Conservation (phyloP, 441 rosid species). For the Cnidoscolus chayamansa region DNA sequence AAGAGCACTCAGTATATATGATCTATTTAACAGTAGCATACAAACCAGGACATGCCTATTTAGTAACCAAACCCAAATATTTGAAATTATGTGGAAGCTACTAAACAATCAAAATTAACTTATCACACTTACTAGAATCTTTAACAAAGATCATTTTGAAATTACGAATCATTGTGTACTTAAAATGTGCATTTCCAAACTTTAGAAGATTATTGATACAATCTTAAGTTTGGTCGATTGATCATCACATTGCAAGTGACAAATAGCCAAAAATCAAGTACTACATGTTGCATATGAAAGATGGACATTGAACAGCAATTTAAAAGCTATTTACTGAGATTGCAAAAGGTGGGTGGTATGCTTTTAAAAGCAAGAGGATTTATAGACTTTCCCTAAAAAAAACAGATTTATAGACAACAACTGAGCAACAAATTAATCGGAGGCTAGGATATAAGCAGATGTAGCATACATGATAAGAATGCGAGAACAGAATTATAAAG, state of each 20-base stretch:
- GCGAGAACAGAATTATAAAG: background rate
- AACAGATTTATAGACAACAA: background rate
- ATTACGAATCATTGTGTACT: background rate
- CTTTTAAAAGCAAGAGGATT: background rate
- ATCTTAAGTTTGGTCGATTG: background rate
- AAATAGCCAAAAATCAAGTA: background rate
- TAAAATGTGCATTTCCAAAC: background rate
- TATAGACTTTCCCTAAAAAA: too few relatives aligned
- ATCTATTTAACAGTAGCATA: background rate
- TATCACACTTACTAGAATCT: background rate
- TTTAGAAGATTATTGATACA: background rate
- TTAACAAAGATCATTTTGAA: background rate
- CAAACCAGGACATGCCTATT: background rate
- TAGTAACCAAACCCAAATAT: too few relatives aligned
- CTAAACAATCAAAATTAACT: background rate
- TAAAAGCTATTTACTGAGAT: background rate
- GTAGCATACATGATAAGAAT: background rate
- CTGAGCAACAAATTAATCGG: background rate
- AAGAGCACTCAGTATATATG: background rate
- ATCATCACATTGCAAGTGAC: too few relatives aligned
- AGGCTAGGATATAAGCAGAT: background rate
- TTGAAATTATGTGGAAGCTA: too few relatives aligned
- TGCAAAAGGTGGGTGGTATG: background rate
- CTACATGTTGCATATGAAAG: too few relatives aligned
- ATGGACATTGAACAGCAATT: too few relatives aligned